Base-by-base conservation (phyloP, 2,329 filamentous ascomycete genomes). In the Cryphonectria nitschkei region DNA sequence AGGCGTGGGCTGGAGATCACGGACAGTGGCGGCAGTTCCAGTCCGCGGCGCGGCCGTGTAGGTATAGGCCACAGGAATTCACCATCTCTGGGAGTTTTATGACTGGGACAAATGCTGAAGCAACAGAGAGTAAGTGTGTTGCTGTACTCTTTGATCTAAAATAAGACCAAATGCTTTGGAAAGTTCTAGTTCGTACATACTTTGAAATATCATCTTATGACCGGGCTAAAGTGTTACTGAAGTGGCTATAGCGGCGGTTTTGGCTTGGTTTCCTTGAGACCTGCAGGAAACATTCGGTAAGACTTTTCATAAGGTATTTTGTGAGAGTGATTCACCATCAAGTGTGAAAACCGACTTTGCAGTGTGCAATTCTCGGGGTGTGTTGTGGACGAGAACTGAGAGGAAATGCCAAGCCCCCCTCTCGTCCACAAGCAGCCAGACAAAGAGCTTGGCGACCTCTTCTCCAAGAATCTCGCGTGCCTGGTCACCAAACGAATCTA, bases 1-100 rank as follows among this genome's bases (percentile, higher is more conserved):
- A 73, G 70, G 62, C 70, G 73, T 2, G 75, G 74, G 32, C 66
- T 75, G 0, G 74, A 76, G 63, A 52, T 71, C 1, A 75, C 72
- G 2, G 74, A 76, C 32, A 73, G 67, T 1, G 70, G 73, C 0
- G 58, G 22, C 14, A 52, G 65, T 2, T 73, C 73, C 61, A 72
- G 75, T 19, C 64, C 72, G 46, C 34, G 69, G 50, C 70, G 68
- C n/a, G 58, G 19, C 1, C 54, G 58, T 22, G 46, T 19, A 13
- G 46, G 29, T 11, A 16, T 13, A 39, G 22, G 19, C 16, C 34
- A 56, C 29, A 64, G 26, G 29, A 37, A 52, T 39, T n/a, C 69
- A 60, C 6, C 41, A 34, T 43, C 65, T 46, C n/a, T 60, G n/a
- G 26, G 65, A 19, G 26, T 11, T 29, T 26, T n/a, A 26, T 26